phyloP scores from a whole-genome alignment of 139 green algal species.

The Monoraphidium neglectum region DNA sequence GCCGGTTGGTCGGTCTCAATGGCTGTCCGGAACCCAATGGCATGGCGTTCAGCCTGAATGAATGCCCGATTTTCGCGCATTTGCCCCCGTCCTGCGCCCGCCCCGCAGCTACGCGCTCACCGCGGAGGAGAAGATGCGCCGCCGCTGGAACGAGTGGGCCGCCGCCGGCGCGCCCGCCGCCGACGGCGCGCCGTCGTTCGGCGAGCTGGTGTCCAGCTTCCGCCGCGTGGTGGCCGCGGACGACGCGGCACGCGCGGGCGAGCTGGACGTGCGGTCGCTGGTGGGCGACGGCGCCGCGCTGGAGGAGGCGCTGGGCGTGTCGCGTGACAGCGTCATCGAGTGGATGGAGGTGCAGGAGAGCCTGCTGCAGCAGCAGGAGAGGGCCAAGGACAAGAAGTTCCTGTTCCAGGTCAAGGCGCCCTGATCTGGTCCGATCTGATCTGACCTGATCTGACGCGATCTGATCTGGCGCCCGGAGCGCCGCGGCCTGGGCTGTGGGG shows the following conservation, averaged over 20 bases:
- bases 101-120: constrained; percentile 33
- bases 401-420: constrained; percentile 43
- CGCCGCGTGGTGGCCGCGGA: constrained; percentile 8
- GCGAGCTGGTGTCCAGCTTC: constrained; percentile 38
- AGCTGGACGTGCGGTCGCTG: constrained; percentile 17
- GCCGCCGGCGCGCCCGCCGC: not conserved
- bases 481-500: too few species aligned
- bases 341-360: constrained; percentile 41
- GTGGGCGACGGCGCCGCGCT: constrained; percentile 29
- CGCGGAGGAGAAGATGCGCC: constrained; percentile 39
- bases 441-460: too few species aligned
- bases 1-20: too few species aligned
- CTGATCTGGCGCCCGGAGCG: too few species aligned
- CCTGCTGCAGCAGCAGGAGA: constrained; percentile 26
- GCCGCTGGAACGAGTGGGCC: constrained; percentile 30
- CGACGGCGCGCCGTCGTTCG: not conserved
- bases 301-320: constrained; percentile 30
- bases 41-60: too few species aligned
- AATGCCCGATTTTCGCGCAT: too few species aligned
- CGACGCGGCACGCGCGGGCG: constrained; percentile 6
- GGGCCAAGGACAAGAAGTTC: constrained; percentile 30
- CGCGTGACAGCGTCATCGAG: constrained; percentile 36
- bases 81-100: too few species aligned
- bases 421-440: not conserved
- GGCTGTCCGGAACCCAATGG: not conserved